phyloP scores from a whole-genome alignment of 805 yeast genomes.

The Ogataea polymorpha region DNA sequence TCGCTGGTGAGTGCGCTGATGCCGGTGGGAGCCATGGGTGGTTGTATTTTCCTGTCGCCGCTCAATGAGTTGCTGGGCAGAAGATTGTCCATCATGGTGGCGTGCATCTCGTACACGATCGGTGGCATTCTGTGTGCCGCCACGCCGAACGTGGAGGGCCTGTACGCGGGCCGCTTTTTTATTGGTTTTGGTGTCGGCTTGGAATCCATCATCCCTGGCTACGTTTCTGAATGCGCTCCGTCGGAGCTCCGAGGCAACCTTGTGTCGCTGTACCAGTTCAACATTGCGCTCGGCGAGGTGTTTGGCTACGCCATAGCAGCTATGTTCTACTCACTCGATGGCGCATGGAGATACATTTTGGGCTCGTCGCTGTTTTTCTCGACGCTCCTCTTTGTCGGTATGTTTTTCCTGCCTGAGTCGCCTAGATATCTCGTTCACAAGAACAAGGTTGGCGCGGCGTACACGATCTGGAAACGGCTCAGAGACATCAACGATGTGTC shows the following conservation, averaged over 20 bases:
- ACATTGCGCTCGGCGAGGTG: constrained; percentile 65
- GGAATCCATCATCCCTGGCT: constrained; percentile 64
- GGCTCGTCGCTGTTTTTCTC: constrained; percentile 63
- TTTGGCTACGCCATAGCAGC: constrained; percentile 64
- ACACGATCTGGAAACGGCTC: constrained; percentile 51
- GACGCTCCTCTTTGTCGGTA: constrained; percentile 45
- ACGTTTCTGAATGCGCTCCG: constrained; percentile 60
- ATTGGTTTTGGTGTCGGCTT: constrained; percentile 65
- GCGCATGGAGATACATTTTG: constrained; percentile 65
- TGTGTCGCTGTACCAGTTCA: constrained; percentile 62
- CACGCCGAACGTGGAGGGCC: constrained; percentile 40
- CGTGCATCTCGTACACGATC: constrained; percentile 57
- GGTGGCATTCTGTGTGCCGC: constrained; percentile 63
- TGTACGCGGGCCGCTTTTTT: constrained; percentile 59
- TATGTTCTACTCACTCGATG: constrained; percentile 50
- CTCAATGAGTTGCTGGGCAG: constrained; percentile 55
- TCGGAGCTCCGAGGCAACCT: constrained; percentile 55
- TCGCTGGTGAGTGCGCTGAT: constrained; percentile 57
- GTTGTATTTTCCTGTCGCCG: constrained; percentile 59
- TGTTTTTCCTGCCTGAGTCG: constrained; percentile 57
- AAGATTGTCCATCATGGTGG: constrained; percentile 49
- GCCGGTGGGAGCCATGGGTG: constrained; percentile 71
- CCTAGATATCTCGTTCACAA: constrained; percentile 56
- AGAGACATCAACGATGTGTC: constrained; percentile 44
- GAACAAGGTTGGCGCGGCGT: constrained; percentile 50